Base-by-base conservation (phyloP, 768 basidiomycete species). In the Suillus subaureus region DNA sequence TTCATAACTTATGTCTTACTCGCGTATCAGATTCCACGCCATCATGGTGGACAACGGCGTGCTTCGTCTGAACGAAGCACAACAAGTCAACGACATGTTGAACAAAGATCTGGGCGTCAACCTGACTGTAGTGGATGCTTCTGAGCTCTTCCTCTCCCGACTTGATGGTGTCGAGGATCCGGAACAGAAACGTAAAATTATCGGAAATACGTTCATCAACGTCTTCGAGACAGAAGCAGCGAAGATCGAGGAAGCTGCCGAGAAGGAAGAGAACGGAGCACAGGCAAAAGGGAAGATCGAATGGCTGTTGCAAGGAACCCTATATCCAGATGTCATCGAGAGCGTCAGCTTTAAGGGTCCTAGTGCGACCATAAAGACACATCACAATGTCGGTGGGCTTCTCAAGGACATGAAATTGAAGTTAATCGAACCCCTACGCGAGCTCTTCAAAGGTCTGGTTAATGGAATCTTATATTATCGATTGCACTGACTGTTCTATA, bases 41-140 rank as follows among this genome's bases (percentile, higher is more conserved):
- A 97, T 99, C 80, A 96, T 99, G 96, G 97, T 99, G 52, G 97
- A 99, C 79, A 99, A 99, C 73, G 97, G 97, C 64, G 97, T 99
- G 35, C 84, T 99, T 13, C 92, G 97, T 61, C 79, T 91, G 69
- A 91, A 98, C 73, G 97, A 99, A 76, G 96, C 90, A 12, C 74
- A 85, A 62, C 95, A 97, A 77, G 97, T 99, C 18, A 77, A 97
- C 77, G 87, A 90, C 70, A 98, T 97, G 96, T 85, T 99, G 61
- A 93, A 90, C 78, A 87, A 87, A 73, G 87, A 99, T 73, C 89
- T 99, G 63, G 97, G 97, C 55, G 94, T 99, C 70, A 99, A 96
- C 80, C 85, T 99, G 66, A 96, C 94, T 6, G 93, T 99, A 63
- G 89, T 98, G 37, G 97, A 99, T 75, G 95, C 97, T 2, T 97